Evolutionary conservation across 1,139 yeast genomes (phyloP).

Genomic region (Pichia cactophila): DNA sequence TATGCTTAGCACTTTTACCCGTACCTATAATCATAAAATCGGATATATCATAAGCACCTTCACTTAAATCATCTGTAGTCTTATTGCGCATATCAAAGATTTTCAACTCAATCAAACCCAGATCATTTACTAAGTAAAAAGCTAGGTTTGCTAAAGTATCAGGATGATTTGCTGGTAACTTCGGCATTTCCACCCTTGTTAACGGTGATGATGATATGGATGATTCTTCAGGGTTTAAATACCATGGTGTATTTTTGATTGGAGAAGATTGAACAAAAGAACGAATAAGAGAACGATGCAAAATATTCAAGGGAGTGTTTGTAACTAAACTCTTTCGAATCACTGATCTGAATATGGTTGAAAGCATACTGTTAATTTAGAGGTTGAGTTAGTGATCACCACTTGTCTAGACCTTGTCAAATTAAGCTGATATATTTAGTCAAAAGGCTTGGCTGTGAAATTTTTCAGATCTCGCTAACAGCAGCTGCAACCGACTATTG

Average conservation of each 20-base stretch:
- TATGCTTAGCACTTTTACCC: constrained; percentile 72
- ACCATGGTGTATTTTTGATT: constrained; percentile 44
- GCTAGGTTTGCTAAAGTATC: constrained; percentile 38
- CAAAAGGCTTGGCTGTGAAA: too few relatives aligned
- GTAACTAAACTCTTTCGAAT: background rate
- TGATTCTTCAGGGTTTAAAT: constrained; percentile 45
- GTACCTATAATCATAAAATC: constrained; percentile 60
- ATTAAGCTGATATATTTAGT: too few relatives aligned
- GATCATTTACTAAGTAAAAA: constrained; percentile 42
- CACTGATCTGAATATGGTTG: background rate
- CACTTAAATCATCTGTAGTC: constrained; percentile 34
- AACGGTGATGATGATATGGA: constrained; percentile 32
- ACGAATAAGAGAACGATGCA: background rate
- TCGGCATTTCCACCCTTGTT: constrained; percentile 34
- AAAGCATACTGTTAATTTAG: background rate
- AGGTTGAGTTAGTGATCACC: too few relatives aligned
- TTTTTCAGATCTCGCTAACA: background rate
- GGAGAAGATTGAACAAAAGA: background rate
- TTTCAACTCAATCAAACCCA: constrained; percentile 57
- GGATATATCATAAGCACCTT: constrained; percentile 36
- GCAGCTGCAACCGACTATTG: background rate
- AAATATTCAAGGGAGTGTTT: background rate
- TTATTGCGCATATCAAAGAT: constrained; percentile 48
- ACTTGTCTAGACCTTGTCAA: background rate
- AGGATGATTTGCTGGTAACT: constrained; percentile 54